Percentiles rank a stretch among this genome's conserved stretches.
Conservation (phyloP, 1,284 basidiomycete genomes). For the Leccinum variabile region DNA sequence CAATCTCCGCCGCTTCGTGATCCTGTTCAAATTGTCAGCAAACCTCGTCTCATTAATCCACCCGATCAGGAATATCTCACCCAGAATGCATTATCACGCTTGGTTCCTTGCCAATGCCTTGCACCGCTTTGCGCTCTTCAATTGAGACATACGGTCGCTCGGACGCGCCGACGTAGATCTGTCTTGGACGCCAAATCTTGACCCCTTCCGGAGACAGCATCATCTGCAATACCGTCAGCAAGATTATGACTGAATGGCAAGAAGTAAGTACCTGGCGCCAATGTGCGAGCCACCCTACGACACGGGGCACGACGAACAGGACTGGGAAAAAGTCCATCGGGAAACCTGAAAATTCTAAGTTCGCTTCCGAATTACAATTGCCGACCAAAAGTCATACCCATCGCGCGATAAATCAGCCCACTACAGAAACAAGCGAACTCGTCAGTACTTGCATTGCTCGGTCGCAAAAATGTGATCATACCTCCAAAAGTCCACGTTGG, state of each 20-base stretch:
- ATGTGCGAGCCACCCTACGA: slow-evolving; percentile 88
- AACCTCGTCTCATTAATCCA: slow-evolving; percentile 30
- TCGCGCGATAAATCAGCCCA: slow-evolving; percentile 83
- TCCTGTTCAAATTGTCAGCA: slow-evolving; percentile 43
- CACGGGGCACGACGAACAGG: slow-evolving; percentile 84
- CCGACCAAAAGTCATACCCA: slow-evolving; percentile 54
- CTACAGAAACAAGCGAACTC: slow-evolving; percentile 38
- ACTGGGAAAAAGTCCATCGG: slow-evolving; percentile 91
- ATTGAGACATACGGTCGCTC: slow-evolving; percentile 74
- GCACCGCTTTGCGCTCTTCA: slow-evolving; percentile 55
- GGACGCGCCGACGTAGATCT: slow-evolving; percentile 75
- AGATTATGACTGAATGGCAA: neutral
- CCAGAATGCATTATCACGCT: slow-evolving; percentile 72
- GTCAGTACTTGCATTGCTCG: neutral
- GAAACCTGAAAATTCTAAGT: slow-evolving; percentile 56
- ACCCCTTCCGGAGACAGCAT: slow-evolving; percentile 85
- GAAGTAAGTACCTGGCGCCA: slow-evolving; percentile 66
- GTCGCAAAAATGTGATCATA: slow-evolving; percentile 5
- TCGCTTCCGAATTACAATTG: neutral
- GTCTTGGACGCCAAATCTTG: slow-evolving; percentile 88
- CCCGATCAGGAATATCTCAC: slow-evolving; percentile 47
- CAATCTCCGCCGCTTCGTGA: slow-evolving; percentile 74
- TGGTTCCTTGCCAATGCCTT: slow-evolving; percentile 57
- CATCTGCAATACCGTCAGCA: slow-evolving; percentile 52
- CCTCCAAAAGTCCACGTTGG: slow-evolving; percentile 84